Conservation (phyloP, 768 basidiomycete species). For the Pleurotus pulmonarius region DNA sequence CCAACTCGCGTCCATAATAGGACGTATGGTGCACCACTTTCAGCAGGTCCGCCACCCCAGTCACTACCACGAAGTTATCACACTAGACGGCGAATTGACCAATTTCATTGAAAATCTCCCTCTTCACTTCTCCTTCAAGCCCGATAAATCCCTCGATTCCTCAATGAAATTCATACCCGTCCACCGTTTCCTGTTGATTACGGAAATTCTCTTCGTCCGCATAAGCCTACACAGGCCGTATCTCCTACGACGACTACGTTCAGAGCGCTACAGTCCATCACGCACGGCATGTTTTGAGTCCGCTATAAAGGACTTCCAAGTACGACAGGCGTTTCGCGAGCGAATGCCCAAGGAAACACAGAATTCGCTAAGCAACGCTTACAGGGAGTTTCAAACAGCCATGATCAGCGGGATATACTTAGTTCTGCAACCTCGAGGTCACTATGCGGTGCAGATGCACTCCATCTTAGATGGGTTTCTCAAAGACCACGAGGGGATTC, state of each 20-base stretch:
- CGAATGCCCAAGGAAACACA: conserved; percentile 58
- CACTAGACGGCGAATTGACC: conserved; percentile 80
- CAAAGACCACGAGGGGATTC: conserved; percentile 57
- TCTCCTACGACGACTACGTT: conserved; percentile 71
- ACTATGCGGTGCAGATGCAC: conserved; percentile 69
- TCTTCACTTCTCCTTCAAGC: conserved; percentile 70
- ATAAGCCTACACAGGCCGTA: conserved; percentile 87
- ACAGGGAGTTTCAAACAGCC: conserved; percentile 83
- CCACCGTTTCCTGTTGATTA: conserved; percentile 86
- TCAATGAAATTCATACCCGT: conserved; percentile 63
- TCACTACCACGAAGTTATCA: conserved; percentile 79
- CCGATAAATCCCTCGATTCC: conserved; percentile 76
- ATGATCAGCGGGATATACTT: conserved; percentile 90
- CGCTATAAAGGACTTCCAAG: conserved; percentile 81
- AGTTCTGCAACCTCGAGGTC: conserved; percentile 71
- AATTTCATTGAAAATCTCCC: conserved; percentile 75
- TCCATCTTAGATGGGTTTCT: conserved; percentile 77
- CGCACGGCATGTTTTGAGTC: conserved; percentile 88
- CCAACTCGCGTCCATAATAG: conserved; percentile 78
- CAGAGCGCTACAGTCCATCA: conserved; percentile 79
- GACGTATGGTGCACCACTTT: conserved; percentile 89
- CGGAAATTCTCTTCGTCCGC: conserved; percentile 84
- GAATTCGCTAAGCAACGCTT: conserved; percentile 74
- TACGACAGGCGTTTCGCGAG: conserved; percentile 67
- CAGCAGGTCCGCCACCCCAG: conserved; percentile 77